Conservation (phyloP, 1,284 basidiomycete species). For the Puccinia coronata region DNA sequence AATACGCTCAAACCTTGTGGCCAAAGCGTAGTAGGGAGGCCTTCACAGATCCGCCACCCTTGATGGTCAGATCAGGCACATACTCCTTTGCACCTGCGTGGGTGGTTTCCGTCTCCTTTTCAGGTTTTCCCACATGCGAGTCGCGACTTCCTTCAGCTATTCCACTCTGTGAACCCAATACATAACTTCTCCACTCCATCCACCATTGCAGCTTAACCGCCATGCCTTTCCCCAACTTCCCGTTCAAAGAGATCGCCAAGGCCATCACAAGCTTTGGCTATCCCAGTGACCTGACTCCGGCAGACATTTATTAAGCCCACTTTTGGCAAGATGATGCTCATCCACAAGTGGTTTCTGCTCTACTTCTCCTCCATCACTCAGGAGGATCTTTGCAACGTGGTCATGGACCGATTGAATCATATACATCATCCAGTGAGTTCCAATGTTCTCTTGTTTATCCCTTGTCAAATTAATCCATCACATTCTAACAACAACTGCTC, state of each 20-base stretch:
- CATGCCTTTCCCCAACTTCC: conserved; percentile 24
- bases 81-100: no score
- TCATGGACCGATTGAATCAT: conserved; percentile 14
- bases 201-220: background rate
- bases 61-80: no score
- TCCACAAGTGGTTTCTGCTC: conserved; percentile 29
- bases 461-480: background rate
- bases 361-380: conserved; percentile 16
- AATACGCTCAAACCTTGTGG: no score
- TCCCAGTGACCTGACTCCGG: background rate
- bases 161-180: no score
- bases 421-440: conserved; percentile 24
- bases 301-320: conserved; percentile 23
- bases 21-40: no score
- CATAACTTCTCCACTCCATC: no score
- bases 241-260: conserved; percentile 9
- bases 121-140: no score
- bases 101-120: no score
- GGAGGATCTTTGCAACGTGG: conserved; percentile 3
- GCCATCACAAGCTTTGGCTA: conserved; percentile 24
- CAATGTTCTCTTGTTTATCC: background rate
- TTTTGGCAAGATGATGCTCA: background rate
- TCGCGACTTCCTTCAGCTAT: background rate
- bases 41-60: no score
- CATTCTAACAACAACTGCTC: background rate